phyloP scores from a whole-genome alignment of 352 stramenopile genomes.

The Achlya hypogyna region DNA sequence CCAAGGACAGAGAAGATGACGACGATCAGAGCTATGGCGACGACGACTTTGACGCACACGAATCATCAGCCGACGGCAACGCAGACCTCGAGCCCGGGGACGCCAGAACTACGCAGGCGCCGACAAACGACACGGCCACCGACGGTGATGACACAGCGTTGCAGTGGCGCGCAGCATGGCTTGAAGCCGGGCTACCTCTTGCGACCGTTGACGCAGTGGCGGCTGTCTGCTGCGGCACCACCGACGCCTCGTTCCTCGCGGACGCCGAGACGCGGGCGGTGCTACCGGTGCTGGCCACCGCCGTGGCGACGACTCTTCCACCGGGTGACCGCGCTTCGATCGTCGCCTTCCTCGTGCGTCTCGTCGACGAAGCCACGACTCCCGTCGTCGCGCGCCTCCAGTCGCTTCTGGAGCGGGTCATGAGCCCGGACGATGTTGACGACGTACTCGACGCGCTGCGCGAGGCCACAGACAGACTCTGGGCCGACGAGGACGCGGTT shows the following conservation, averaged over 20 bases:
- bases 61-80: not conserved
- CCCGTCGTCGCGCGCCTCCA: not conserved
- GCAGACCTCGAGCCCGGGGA: not conserved
- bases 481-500: not conserved
- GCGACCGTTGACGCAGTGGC: not conserved
- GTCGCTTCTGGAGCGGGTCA: not conserved
- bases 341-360: not conserved
- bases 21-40: not conserved
- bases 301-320: not conserved
- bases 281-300: not conserved
- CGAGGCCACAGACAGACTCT: not conserved
- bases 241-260: not conserved
- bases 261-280: not conserved
- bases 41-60: not conserved
- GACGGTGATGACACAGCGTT: not conserved
- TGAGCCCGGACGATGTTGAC: not conserved
- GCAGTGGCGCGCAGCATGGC: not conserved
- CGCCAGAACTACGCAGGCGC: no score
- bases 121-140: not conserved
- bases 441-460: not conserved
- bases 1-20: not conserved
- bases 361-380: not conserved
- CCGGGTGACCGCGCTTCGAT: not conserved
- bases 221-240: not conserved
- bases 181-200: not conserved